Base-by-base conservation (phyloP, 257 asterid genomes). In the Gentiana dahurica region DNA sequence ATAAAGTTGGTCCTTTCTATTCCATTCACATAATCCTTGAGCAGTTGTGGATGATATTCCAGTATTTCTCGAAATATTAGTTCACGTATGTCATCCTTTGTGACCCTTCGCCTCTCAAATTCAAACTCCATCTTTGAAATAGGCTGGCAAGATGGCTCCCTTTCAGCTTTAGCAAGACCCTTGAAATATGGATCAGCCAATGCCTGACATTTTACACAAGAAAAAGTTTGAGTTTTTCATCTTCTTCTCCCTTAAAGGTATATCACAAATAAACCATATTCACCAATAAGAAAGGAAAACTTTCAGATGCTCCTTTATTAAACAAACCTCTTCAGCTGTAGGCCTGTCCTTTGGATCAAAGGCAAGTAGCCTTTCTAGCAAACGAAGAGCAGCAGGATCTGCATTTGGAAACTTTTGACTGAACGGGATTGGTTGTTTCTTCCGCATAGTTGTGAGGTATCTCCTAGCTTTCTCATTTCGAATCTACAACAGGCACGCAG, bases 261-360 rank as follows among this genome's bases (percentile, higher is more conserved):
- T 35, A 49, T 33, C 41, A 8, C 38, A 36, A 10, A 41, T 41
- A 41, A 10, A 41, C 46, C 2, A 5, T 7, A 41, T 41, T 41
- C 9, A 41, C 46, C 6, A 10, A 10, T 41, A 41, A 41, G 46
- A 7, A 7, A 41, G 9, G 2, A 41, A 5, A 41, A 41, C 46
- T 41, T 41, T 41, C 46, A 41, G 46, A 41, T 41, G 56, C 34
- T 36, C 0, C 8, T 24, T 24, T 24, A 0, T 24, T 32, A 15
- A 49, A 51, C 69, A 51, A 63, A 87, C 94, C 95, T 88, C 85
- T 76, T 75, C 90, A 63, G 94, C 95, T 66, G 88, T 82, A 62
- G 88, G 93, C 63, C 96, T 82, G 65, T 85, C 94, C 78, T 88
- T 88, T 13, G 95, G 94, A 62, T 88, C 95, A 64, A 88, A 88